Percentiles rank a stretch among this genome's conserved stretches.
Evolutionary conservation across 108 stramenopile species (phyloP).

Genomic region (Cyclotella choctawhatcheeana): DNA sequence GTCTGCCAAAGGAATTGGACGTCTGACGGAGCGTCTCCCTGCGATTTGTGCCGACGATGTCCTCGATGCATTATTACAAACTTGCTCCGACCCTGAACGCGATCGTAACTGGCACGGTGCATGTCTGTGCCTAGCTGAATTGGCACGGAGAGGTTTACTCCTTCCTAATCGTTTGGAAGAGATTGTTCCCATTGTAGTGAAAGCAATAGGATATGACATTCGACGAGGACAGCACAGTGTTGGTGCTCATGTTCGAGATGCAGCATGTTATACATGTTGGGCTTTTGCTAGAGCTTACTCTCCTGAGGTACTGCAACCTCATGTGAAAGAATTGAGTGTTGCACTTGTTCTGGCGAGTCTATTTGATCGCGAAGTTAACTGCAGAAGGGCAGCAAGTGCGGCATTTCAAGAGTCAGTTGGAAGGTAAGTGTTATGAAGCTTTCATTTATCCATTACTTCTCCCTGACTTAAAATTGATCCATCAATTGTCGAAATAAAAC

Average conservation of each 20-base stretch:
- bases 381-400: conserved; percentile 96
- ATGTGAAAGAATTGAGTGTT: conserved; percentile 67
- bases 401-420: conserved; percentile 97
- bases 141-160: conserved; percentile 95
- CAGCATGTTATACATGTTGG: conserved; percentile 99
- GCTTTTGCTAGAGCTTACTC: conserved; percentile 97
- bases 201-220: conserved; percentile 91
- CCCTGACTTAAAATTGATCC: no score
- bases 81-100: conserved; percentile 77
- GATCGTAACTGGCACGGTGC: conserved; percentile 97
- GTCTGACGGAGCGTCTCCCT: conserved; percentile 94
- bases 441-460: no score
- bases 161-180: conserved; percentile 83
- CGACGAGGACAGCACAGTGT: conserved; percentile 89
- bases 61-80: conserved; percentile 87
- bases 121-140: conserved; percentile 95
- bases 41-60: conserved; percentile 94
- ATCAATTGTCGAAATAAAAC: not conserved
- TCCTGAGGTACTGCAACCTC: conserved; percentile 77
- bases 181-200: conserved; percentile 86
- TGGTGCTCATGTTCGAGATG: conserved; percentile 97
- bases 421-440: conserved; percentile 6
- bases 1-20: conserved; percentile 97
- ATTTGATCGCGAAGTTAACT: conserved; percentile 98
- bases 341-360: conserved; percentile 90